Base-by-base conservation (phyloP, 257 asterid species). In the Jaltomata sinuosa region DNA sequence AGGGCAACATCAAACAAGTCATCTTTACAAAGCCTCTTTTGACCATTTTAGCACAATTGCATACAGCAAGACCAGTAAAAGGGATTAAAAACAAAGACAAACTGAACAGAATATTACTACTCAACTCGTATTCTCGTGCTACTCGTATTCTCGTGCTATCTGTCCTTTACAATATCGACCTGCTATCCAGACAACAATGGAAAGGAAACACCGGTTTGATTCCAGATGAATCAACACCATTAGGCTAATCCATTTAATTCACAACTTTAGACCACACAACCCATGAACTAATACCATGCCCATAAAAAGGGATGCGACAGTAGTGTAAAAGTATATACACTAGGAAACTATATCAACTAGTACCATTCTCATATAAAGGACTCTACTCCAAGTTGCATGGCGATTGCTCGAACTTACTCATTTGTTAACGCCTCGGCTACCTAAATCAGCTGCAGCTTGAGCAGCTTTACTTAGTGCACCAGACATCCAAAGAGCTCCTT, bases 401-500 rank as follows among this genome's bases (percentile, higher is more conserved):
- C 42, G 27, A 47, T 22, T 74, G 80, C 49, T 71, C 65, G 21
- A 69, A 55, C 11, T 38, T 65, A 47, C 36, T 91, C 87, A 91
- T 81, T 89, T 87, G 84, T 83, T 62, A 21, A 42, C 88, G 65
- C 85, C 91, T 59, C 87, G 98, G 64, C 84, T 87, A 53, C 97
- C 98, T 91, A 97, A 85, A 68, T 92, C 97, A 25, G 93, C 95
- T 27, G 99, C 96, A 47, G 86, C 93, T 83, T 93, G 93, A 50
- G 99, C 91, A 15, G 99, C 98, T 84, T 87, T 88, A 88, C 71
- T 88, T 19, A 97, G 82, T 86, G 98, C 97, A 32, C 93, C 97
- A 3, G 99, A 94, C 36, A 93, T 90, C 98, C 96, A 95, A 36
- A 97, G 90, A 45, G 99, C 98, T 50, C 98, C 98, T 79, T 84